Conservation (phyloP, 2,329 filamentous ascomycete species). For the Tricladium varicosporioides region DNA sequence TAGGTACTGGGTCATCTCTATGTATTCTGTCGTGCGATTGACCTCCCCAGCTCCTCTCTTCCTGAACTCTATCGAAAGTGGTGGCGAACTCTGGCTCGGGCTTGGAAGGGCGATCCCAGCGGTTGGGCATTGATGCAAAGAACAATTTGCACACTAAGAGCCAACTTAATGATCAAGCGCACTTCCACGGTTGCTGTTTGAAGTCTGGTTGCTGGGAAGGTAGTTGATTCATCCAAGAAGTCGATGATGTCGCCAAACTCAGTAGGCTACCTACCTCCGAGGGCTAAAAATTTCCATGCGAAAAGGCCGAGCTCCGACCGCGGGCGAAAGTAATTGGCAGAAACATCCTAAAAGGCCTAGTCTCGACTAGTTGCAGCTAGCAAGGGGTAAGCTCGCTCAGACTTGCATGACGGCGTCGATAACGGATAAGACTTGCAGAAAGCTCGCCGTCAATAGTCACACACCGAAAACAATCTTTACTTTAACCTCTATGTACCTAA, state of each 20-base stretch:
- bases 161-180: neutral
- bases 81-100: slow-evolving; percentile 24
- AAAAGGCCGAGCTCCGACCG: slow-evolving; percentile 10
- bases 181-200: neutral
- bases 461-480: slow-evolving; percentile 6
- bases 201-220: neutral
- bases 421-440: neutral
- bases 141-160: neutral
- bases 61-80: slow-evolving; percentile 13
- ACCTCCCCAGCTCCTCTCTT: slow-evolving; percentile 11
- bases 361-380: neutral
- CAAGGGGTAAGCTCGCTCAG: too few species aligned
- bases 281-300: neutral
- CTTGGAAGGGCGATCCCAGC: slow-evolving; percentile 23
- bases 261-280: neutral
- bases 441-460: neutral
- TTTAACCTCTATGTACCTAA: neutral
- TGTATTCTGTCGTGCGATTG: slow-evolving; percentile 31
- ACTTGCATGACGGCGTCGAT: slow-evolving; percentile 13
- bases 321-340: slow-evolving; percentile 1
- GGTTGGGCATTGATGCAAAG: slow-evolving; percentile 22
- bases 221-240: neutral
- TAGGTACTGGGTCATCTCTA: slow-evolving; percentile 28
- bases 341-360: slow-evolving; percentile 3
- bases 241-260: slow-evolving; percentile 20